phyloP scores from a whole-genome alignment of 2,329 filamentous ascomycete genomes.

The Penicillium hesseltinei region DNA sequence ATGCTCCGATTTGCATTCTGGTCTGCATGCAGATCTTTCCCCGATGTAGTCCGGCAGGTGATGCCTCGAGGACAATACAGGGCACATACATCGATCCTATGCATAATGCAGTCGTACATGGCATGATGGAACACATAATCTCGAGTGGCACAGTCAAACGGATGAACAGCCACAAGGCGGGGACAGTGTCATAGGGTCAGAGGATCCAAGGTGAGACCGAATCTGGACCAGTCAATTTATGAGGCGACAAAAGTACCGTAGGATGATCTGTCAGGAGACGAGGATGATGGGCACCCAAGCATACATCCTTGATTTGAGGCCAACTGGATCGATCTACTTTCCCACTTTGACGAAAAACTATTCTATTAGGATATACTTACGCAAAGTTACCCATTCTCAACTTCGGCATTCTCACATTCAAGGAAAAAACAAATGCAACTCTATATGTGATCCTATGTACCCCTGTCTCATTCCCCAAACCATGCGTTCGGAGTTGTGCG shows the following conservation, averaged over 20 bases:
- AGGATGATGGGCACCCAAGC: neutral
- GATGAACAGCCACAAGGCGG: constrained; percentile 24
- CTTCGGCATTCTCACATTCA: constrained; percentile 1
- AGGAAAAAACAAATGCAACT: neutral
- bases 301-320: neutral
- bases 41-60: constrained; percentile 18
- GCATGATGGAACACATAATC: constrained; percentile 6
- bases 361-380: neutral
- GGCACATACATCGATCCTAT: constrained; percentile 4
- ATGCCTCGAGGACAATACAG: constrained; percentile 16
- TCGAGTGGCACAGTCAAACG: constrained; percentile 16
- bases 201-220: neutral
- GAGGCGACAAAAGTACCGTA: constrained; percentile 11
- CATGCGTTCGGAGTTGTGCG: constrained; percentile 16
- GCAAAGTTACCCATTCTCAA: neutral
- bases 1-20: constrained; percentile 15
- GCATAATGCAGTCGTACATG: constrained; percentile 4
- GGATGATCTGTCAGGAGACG: constrained; percentile 7
- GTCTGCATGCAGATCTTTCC: constrained; percentile 17
- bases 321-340: constrained; percentile 1
- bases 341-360: neutral
- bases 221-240: constrained; percentile 13
- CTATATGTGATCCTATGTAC: constrained; percentile 5
- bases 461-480: constrained; percentile 25
- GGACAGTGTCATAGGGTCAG: constrained; percentile 2